A percentile compares a stretch with the other conserved stretches of the same genome.
Evolutionary conservation across 805 yeast genomes (phyloP).

Genomic region (Blastobotrys terrestris): DNA sequence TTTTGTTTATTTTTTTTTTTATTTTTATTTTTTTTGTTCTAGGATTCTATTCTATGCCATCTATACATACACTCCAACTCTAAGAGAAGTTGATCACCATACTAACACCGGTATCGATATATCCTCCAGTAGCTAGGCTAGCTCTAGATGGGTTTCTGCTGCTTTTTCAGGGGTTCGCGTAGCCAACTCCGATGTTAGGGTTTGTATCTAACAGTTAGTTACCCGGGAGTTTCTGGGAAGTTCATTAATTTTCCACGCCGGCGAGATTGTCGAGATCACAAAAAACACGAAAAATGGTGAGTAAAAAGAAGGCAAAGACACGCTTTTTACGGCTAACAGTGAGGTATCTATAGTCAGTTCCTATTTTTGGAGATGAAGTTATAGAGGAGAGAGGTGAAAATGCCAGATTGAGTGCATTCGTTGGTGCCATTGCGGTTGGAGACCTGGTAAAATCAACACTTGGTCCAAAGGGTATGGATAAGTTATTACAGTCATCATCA

Average conservation of each 20-base stretch:
- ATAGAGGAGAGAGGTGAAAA: conserved; percentile 97
- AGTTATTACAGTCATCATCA: conserved; percentile 79
- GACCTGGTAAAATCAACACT: conserved; percentile 89
- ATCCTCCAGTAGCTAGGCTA: too few species aligned
- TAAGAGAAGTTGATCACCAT: neutral
- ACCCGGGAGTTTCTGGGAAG: neutral
- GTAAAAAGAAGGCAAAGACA: neutral
- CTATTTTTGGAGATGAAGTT: conserved; percentile 94
- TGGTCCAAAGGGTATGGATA: conserved; percentile 99
- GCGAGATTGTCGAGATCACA: neutral
- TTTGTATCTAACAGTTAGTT: neutral
- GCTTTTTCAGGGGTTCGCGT: neutral
- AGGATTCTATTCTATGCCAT: too few species aligned
- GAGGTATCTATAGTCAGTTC: conserved; percentile 52
- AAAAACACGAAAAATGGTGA: neutral
- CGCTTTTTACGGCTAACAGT: neutral
- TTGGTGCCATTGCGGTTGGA: conserved; percentile 99
- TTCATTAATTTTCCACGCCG: neutral
- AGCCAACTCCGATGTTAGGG: neutral
- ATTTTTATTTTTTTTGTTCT: neutral
- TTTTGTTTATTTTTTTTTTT: neutral
- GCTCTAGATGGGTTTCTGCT: neutral
- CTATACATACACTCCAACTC: too few species aligned
- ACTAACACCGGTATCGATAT: neutral
- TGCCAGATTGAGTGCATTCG: conserved; percentile 86